phyloP scores from a whole-genome alignment of 768 basidiomycete genomes.

The Rubroboletus satanas region DNA sequence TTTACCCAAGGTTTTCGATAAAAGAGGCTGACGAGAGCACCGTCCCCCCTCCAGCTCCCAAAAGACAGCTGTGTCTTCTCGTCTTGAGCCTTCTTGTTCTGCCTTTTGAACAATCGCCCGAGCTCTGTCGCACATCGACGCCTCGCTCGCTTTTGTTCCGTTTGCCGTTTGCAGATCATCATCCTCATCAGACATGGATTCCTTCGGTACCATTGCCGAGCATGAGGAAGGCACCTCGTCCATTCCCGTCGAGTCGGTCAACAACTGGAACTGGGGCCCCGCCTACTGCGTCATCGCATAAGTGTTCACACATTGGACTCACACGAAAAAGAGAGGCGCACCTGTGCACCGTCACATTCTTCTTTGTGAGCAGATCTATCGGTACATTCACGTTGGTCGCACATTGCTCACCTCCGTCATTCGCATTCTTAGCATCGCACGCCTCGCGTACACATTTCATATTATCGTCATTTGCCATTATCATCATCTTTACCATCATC shows the following conservation, averaged over 20 bases:
- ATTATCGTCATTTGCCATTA: conserved; percentile 1
- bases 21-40: too few species aligned
- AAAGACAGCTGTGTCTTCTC: background rate
- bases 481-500: background rate
- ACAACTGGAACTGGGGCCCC: background rate
- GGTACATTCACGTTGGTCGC: background rate
- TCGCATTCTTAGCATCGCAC: conserved; percentile 6
- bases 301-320: background rate
- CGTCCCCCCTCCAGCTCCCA: conserved; percentile 3
- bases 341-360: background rate
- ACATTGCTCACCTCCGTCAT: conserved; percentile 5
- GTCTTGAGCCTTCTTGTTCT: background rate
- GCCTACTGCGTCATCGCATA: conserved; percentile 22
- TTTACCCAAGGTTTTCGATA: too few species aligned
- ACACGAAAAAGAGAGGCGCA: background rate
- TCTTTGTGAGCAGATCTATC: conserved; percentile 20
- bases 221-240: conserved; percentile 8
- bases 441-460: background rate
- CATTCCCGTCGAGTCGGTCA: conserved; percentile 12
- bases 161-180: background rate
- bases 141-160: background rate
- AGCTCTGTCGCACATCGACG: background rate
- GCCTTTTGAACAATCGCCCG: background rate
- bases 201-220: conserved; percentile 11
- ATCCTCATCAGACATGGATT: conserved; percentile 19